Base-by-base conservation (phyloP, 2,329 filamentous ascomycete species). In the Aspergillus sergii region DNA sequence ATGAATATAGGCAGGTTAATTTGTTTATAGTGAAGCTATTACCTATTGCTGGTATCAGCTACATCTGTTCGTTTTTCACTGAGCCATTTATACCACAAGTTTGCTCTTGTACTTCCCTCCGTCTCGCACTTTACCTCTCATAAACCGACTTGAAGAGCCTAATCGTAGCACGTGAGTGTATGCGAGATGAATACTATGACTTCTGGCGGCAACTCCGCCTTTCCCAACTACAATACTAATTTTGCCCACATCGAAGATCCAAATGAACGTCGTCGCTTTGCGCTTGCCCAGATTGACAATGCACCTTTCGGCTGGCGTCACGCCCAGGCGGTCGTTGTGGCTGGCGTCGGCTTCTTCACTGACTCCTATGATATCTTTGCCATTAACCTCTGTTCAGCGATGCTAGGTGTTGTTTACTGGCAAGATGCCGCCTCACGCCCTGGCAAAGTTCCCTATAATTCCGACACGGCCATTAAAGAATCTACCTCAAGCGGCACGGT, bases 281-380 rank as follows among this genome's bases (percentile, higher is more conserved):
- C 92, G 48, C 89, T 95, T 58, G 90, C 91, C 43, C 90, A 94
- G 21, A 90, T 94, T 69, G 91, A 94, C 81, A 90, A 90, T 80
- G 91, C 91, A 11, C 89, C 89, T 4, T 94, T 94, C 65, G 90
- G 91, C 72, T 94, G 91, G 91, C 92, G 93, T 75, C 92, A 95
- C 73, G 86, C 94, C 63, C 86, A 91, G 46, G 90, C 91, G 62
- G 86, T 91, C 59, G 80, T 91, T 10, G 91, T 94, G 28, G 91
- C 91, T 34, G 92, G 92, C 71, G 90, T 94, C 65, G 92, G 92
- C 70, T 95, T 96, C 86, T 95, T 95, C 79, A 94, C 92, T 19
- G 92, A 94, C 75, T 91, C 91, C 14, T 94, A 94, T 79, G 89
- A 91, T 73, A 92, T 93, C 80, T 95, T 95, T 77, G 88, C 89